A percentile compares a stretch with the other conserved stretches of the same genome.
Evolutionary conservation across 225 moss, liverwort and hornwort species (phyloP).

Genomic region (Thuidium tamariscinum): DNA sequence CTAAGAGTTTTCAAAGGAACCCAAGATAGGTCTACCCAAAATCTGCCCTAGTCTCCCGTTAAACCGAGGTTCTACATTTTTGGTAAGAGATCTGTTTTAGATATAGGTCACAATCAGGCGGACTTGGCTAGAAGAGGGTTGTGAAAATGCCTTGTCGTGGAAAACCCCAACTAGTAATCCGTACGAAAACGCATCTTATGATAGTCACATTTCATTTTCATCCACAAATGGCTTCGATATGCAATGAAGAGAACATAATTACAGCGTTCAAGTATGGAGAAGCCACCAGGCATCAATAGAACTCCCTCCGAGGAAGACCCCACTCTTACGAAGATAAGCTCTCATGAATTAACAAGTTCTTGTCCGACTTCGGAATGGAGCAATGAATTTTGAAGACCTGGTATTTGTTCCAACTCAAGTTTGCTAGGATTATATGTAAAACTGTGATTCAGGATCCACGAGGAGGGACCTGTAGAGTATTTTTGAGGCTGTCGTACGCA

Average conservation of each 20-base stretch:
- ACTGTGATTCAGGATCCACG: constrained; percentile 15
- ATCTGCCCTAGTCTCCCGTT: not conserved
- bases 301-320: not conserved
- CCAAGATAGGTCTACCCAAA: not conserved
- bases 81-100: no score
- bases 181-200: not conserved
- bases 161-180: not conserved
- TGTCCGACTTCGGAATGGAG: not conserved
- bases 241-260: not conserved
- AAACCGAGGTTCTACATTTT: not conserved
- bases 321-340: not conserved
- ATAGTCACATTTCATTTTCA: not conserved
- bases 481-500: constrained; percentile 73
- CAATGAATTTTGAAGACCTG: not conserved
- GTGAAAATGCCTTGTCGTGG: not conserved
- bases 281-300: not conserved
- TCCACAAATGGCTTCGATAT: not conserved
- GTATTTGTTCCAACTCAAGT: not conserved
- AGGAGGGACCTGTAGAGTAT: constrained; percentile 62
- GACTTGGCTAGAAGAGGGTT: not conserved
- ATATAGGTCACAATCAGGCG: not conserved
- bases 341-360: not conserved
- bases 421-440: not conserved
- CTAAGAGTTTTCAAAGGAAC: not conserved
- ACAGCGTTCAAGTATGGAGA: not conserved